These are phyloP conservation scores for Chrysanthemum makinoi DNA, from an alignment of 129 eudicot genomes.

Conservation along the genomic window DNA sequence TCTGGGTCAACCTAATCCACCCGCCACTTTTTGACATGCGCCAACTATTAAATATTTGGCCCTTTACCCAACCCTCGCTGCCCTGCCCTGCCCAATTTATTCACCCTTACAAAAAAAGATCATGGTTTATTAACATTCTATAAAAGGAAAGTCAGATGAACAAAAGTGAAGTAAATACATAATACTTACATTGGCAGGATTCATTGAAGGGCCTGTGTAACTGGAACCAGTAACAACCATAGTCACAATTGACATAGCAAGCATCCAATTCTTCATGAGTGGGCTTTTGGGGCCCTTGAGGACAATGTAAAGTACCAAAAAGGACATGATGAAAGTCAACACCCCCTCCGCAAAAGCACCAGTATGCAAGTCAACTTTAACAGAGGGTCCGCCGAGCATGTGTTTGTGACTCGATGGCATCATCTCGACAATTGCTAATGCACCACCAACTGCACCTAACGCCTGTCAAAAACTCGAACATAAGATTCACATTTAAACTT, in stretches of 20 bases:
- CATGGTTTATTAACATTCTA: not conserved
- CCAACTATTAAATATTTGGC: not conserved
- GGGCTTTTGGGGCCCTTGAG: constrained; percentile 65
- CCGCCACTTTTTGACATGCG: too few species aligned
- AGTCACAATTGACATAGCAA: constrained; percentile 64
- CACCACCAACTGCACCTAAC: constrained; percentile 84
- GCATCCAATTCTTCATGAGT: constrained; percentile 66
- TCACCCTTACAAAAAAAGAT: not conserved
- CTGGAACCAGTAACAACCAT: constrained; percentile 60
- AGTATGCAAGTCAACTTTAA: constrained; percentile 83
- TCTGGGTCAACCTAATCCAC: not conserved
- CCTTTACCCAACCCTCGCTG: not conserved
- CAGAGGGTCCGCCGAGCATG: constrained; percentile 78
- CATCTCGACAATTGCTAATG: constrained; percentile 61
- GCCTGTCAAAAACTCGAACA: constrained; percentile 46
- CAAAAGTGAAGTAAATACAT: not conserved
- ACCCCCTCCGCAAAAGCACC: constrained; percentile 90
- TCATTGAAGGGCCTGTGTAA: constrained; percentile 95
- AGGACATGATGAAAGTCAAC: constrained; percentile 60
- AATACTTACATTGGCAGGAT: constrained; percentile 84
- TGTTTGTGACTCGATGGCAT: constrained; percentile 71
- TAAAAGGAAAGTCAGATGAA: not conserved
- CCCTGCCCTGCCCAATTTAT: not conserved
- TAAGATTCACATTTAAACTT: not conserved
- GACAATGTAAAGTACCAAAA: constrained; percentile 60